phyloP scores from a whole-genome alignment of 148 eudicot species.

The Arctostaphylos glauca region DNA sequence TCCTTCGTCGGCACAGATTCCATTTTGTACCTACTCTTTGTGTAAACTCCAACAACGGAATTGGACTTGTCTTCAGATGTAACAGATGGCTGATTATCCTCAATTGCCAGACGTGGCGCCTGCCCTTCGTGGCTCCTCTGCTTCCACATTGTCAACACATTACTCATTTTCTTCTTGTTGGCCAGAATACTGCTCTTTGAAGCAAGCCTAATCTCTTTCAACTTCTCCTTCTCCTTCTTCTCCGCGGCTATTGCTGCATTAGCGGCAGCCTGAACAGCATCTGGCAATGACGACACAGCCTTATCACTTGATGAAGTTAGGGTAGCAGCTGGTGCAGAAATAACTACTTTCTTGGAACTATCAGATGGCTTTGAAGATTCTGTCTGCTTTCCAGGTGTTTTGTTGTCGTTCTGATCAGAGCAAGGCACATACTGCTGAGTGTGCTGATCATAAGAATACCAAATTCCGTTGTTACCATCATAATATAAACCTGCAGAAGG shows the following conservation, averaged over 20 bases:
- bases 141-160: conserved; percentile 91
- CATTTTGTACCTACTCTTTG: conserved; percentile 43
- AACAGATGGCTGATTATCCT: conserved; percentile 45
- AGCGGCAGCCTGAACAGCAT: conserved; percentile 98
- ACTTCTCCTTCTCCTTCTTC: conserved; percentile 87
- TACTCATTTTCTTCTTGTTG: conserved; percentile 93
- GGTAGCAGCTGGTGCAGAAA: conserved; percentile 97
- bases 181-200: conserved; percentile 90
- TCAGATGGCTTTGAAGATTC: conserved; percentile 61
- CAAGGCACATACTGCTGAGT: conserved; percentile 89
- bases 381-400: conserved; percentile 35
- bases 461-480: conserved; percentile 87
- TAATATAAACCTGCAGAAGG: conserved; percentile 72
- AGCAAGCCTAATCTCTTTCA: conserved; percentile 91
- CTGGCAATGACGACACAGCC: conserved; percentile 65
- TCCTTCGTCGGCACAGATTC: conserved; percentile 47
- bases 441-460: conserved; percentile 84
- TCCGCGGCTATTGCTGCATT: conserved; percentile 95
- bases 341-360: conserved; percentile 65
- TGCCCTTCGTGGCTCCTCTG: conserved; percentile 98
- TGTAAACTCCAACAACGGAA: conserved; percentile 26
- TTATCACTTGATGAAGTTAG: conserved; percentile 58
- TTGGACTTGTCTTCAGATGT: conserved; percentile 55
- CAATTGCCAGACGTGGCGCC: conserved; percentile 83
- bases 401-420: conserved; percentile 57